Conservation (phyloP, 202 grass and related monocot species). For the Hordeum pubiflorum region DNA sequence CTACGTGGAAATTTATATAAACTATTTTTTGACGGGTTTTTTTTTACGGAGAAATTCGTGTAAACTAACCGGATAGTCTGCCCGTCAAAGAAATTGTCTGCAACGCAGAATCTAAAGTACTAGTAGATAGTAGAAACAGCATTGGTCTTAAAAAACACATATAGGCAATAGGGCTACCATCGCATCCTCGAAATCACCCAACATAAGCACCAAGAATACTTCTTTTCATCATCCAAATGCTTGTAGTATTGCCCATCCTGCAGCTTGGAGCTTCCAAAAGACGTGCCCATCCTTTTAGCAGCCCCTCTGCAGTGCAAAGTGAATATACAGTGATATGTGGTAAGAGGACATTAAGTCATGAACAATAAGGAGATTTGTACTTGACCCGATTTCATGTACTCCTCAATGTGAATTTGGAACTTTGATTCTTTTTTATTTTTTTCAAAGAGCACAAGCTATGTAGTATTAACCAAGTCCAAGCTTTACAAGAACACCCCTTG, state of each 20-base stretch:
- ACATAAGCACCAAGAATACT: neutral
- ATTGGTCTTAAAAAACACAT: neutral
- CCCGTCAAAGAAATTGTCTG: neutral
- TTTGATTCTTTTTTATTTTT: neutral
- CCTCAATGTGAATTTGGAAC: neutral
- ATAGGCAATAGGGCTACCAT: neutral
- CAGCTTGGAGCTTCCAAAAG: neutral
- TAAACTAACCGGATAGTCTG: neutral
- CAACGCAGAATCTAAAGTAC: neutral
- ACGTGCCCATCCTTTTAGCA: neutral
- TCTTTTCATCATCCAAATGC: neutral
- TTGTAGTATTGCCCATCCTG: neutral
- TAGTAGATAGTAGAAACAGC: neutral
- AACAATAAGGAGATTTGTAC: neutral
- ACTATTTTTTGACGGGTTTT: neutral
- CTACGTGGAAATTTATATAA: neutral
- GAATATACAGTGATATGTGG: neutral
- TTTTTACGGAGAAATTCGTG: neutral
- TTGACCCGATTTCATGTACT: neutral
- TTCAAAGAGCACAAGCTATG: too few species aligned
- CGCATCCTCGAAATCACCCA: neutral
- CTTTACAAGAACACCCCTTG: too few species aligned
- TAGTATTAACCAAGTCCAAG: too few species aligned
- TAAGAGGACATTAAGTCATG: neutral
- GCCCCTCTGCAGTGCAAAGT: neutral